phyloP scores from a whole-genome alignment of 2,329 filamentous ascomycete genomes.

The Colletotrichum sp. region DNA sequence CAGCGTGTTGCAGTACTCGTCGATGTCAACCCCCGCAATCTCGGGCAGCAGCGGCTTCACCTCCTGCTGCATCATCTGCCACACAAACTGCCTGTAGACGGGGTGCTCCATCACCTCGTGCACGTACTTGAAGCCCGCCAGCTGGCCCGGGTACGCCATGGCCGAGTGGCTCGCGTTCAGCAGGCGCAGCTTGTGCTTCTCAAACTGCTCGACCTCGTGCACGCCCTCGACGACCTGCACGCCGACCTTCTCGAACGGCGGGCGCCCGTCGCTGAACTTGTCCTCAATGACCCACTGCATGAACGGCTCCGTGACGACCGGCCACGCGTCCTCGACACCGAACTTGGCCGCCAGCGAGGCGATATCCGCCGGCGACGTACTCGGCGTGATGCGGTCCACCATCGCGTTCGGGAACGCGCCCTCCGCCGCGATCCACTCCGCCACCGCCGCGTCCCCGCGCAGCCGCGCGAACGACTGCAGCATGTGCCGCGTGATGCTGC shows the following conservation, averaged over 20 bases:
- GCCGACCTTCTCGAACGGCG: conserved; percentile 56
- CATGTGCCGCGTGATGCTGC: conserved; percentile 57
- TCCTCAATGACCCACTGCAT: conserved; percentile 62
- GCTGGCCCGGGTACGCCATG: conserved; percentile 54
- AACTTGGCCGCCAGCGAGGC: conserved; percentile 46
- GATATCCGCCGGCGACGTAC: conserved; percentile 51
- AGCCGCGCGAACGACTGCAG: conserved; percentile 54
- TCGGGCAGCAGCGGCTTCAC: conserved; percentile 57
- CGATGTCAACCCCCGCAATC: conserved; percentile 55
- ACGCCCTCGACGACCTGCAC: conserved; percentile 57
- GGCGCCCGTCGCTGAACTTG: conserved; percentile 55
- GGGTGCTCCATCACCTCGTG: conserved; percentile 59
- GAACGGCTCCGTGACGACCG: conserved; percentile 60
- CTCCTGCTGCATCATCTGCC: conserved; percentile 61
- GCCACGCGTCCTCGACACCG: conserved; percentile 55
- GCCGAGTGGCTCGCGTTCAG: conserved; percentile 59
- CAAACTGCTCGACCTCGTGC: conserved; percentile 58
- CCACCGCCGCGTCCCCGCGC: conserved; percentile 47
- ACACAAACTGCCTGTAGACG: conserved; percentile 50
- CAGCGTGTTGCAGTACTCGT: conserved; percentile 57
- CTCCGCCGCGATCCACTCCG: conserved; percentile 52
- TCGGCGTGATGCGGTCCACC: conserved; percentile 61
- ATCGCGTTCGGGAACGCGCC: conserved; percentile 60
- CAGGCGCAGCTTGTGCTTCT: conserved; percentile 62
- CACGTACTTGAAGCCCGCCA: conserved; percentile 59